Evolutionary conservation across 2,329 filamentous ascomycete species (phyloP), one percentile per base, ranked within the genome.

Genomic region (Corynespora cassiicola): DNA sequence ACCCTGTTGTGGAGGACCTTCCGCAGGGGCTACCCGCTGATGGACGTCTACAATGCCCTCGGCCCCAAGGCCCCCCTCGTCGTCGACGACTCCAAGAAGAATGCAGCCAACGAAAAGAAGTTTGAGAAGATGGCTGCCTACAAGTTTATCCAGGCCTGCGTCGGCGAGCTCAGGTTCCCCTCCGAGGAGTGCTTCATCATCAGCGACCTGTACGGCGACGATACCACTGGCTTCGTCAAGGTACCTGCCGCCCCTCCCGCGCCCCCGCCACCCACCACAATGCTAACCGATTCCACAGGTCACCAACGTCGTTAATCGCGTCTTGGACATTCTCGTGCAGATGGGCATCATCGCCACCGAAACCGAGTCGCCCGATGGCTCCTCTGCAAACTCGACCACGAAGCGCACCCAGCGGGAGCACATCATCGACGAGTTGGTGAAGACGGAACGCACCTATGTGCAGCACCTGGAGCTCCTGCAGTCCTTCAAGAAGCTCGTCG

Each of bases 221-320:
- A 96, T 69, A 99, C 94, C 1, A 96, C 90, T 28, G 94, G 94
- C 3, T 97, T 99, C 66, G 90, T 96, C 54, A 97, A 97, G 81
- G 88, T 90, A 53, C 44, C 39, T 28, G 34, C 19, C 17, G 18
- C 22, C 28, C 16, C 20, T 11, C 7, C 23, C 18, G 18, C 10
- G n/a, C 19, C 14, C 17, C 17, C 14, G 22, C 14, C 20, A 28
- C 21, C 5, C 14, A 9, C 12, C 17, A 16, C 16, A 26, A 19
- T 34, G 28, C 49, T 55, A 40, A 58, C 42, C 19, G 10, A 15
- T 37, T 7, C 29, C 23, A 24, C 50, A 87, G 83, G 91, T 96
- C 40, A 91, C 88, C 16, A 88, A 90, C 72, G 89, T 96, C 40
- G 88, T 99, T 51, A 96, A 96, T 65, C 82, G 85, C 50, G 91